Evolutionary conservation across 2,329 filamentous ascomycete species (phyloP).

Genomic region (Penicillium sp.): DNA sequence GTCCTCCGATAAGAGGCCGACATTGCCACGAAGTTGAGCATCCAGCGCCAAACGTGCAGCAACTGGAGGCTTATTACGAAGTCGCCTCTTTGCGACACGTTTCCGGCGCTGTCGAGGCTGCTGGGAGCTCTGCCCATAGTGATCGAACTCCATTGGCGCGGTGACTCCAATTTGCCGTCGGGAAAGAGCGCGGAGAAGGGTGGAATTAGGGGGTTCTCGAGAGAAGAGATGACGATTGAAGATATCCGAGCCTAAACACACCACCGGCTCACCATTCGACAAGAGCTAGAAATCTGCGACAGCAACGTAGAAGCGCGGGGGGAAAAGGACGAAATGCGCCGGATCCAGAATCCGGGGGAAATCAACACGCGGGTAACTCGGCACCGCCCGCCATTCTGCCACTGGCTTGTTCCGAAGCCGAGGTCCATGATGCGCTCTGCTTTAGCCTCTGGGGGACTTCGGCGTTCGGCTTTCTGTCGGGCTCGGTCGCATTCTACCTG

Average conservation of each 20-base stretch:
- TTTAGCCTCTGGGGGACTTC: neutral
- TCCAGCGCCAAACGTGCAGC: conserved; percentile 81
- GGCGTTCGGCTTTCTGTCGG: conserved; percentile 1
- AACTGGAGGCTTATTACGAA: conserved; percentile 68
- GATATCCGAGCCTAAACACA: neutral
- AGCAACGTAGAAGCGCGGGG: conserved; percentile 6
- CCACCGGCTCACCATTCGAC: conserved; percentile 7
- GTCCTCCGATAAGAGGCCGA: conserved; percentile 84
- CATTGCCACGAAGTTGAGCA: conserved; percentile 79
- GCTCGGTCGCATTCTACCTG: neutral
- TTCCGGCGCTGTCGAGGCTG: conserved; percentile 56
- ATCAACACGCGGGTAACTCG: conserved; percentile 28
- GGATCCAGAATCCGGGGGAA: conserved; percentile 37
- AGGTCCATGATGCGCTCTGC: conserved; percentile 29
- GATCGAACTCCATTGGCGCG: conserved; percentile 47
- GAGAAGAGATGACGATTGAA: neutral
- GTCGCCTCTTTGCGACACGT: conserved; percentile 48
- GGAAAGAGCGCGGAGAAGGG: conserved; percentile 14
- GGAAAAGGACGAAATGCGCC: conserved; percentile 16
- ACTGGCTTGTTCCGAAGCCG: conserved; percentile 34
- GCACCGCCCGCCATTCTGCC: conserved; percentile 39
- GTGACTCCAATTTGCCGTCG: conserved; percentile 27
- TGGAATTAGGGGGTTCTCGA: neutral
- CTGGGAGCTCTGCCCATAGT: conserved; percentile 41
- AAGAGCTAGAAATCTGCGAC: conserved; percentile 4